Conservation (phyloP, 2,329 filamentous ascomycete genomes). For the Plenodomus biglobosus region DNA sequence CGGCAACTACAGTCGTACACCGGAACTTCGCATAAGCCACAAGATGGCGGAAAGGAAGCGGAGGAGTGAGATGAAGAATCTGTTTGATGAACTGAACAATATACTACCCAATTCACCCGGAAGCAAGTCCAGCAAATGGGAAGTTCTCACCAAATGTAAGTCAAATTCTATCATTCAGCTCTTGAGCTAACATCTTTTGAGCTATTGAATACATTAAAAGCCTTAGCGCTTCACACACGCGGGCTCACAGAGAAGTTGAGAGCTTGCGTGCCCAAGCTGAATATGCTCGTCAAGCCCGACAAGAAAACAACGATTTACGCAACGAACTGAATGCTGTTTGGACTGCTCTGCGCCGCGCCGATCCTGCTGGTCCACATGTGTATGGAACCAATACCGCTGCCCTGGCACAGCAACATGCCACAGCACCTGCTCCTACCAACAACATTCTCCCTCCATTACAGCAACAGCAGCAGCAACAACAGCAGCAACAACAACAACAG, state of each 20-base stretch:
- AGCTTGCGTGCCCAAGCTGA: constrained; percentile 50
- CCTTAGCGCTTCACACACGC: constrained; percentile 44
- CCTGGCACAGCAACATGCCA: constrained; percentile 45
- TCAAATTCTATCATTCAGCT: constrained; percentile 2
- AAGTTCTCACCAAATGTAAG: constrained; percentile 81
- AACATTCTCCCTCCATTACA: constrained; percentile 45
- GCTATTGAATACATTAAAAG: constrained; percentile 55
- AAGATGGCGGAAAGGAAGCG: constrained; percentile 84
- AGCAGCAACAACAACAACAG: constrained; percentile 22
- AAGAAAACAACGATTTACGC: constrained; percentile 52
- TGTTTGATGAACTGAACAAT: constrained; percentile 78
- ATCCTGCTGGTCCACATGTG: constrained; percentile 50
- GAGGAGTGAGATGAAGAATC: constrained; percentile 83
- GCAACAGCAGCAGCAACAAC: constrained; percentile 36
- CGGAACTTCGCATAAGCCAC: constrained; percentile 79
- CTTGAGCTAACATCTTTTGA: constrained; percentile 25
- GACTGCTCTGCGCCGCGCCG: constrained; percentile 49
- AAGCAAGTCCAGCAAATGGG: constrained; percentile 86
- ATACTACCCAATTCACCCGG: constrained; percentile 79
- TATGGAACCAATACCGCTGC: constrained; percentile 51
- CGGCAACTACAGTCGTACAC: constrained; percentile 80
- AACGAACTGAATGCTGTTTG: constrained; percentile 52
- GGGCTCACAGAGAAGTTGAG: constrained; percentile 43
- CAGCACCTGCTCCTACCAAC: constrained; percentile 30
- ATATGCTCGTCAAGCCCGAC: constrained; percentile 47